Percentiles rank a stretch among this genome's conserved stretches.
phyloP scores from a whole-genome alignment of 257 asterid genomes.

The Asclepias syriaca region DNA sequence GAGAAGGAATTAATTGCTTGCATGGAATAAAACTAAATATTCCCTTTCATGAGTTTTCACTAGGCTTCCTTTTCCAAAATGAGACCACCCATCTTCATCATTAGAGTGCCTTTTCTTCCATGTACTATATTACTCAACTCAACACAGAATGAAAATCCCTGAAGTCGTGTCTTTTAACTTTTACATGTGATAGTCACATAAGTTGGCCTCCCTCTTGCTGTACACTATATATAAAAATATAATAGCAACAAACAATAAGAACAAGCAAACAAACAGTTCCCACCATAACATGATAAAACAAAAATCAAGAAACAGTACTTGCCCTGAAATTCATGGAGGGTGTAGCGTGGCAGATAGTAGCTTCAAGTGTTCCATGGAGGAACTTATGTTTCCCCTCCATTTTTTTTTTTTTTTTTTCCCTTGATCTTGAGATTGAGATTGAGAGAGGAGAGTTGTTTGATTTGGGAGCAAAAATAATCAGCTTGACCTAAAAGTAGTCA shows the following conservation, averaged over 20 bases:
- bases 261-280: too few relatives aligned
- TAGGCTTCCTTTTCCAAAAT: background rate
- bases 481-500: background rate
- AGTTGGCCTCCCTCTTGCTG: too few relatives aligned
- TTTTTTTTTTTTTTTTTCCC: slow-evolving; percentile 24
- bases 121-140: too few relatives aligned
- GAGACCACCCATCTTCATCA: background rate
- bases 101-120: background rate
- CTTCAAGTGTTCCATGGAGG: slow-evolving; percentile 90
- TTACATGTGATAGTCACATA: too few relatives aligned
- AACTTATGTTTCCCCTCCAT: slow-evolving; percentile 56
- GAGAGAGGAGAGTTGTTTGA: background rate
- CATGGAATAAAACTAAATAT: background rate
- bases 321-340: slow-evolving; percentile 53
- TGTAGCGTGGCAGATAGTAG: slow-evolving; percentile 69
- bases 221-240: slow-evolving; percentile 50
- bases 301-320: background rate
- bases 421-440: slow-evolving; percentile 2
- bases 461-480: slow-evolving; percentile 9
- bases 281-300: too few relatives aligned
- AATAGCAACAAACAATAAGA: too few relatives aligned
- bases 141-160: background rate
- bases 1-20: background rate
- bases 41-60: background rate
- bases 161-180: background rate